These are phyloP conservation scores for Lepidopterella palustris DNA, from an alignment of 495 filamentous ascomycete genomes.

Conservation along the genomic window DNA sequence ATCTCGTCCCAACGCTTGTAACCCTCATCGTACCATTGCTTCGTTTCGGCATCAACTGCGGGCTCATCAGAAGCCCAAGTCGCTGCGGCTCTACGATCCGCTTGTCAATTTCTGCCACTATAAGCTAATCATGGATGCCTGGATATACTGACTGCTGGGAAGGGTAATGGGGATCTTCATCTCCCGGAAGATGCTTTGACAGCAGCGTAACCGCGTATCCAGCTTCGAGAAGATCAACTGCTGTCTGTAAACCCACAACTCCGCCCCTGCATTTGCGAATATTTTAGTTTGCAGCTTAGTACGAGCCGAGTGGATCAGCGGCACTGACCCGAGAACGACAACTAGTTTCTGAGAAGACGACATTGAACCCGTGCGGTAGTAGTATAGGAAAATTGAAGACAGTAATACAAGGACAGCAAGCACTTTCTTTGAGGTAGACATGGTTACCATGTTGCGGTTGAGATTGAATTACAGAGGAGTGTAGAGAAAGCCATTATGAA, in stretches of 20 bases:
- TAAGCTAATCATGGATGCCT: not conserved
- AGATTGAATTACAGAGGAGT: no score
- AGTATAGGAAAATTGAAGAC: no score
- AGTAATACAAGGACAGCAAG: no score
- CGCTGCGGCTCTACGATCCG: not conserved
- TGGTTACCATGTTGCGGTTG: no score
- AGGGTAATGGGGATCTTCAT: not conserved
- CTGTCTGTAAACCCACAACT: conserved; percentile 15
- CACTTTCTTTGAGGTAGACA: no score
- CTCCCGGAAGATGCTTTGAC: conserved; percentile 12
- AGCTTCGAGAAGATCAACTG: conserved; percentile 11
- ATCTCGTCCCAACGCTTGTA: not conserved
- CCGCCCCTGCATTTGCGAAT: conserved; percentile 8
- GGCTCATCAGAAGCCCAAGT: not conserved
- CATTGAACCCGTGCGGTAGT: not conserved
- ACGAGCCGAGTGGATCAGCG: no score
- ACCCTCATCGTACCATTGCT: not conserved
- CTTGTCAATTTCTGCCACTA: no score
- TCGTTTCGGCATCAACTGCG: not conserved
- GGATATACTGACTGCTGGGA: not conserved
- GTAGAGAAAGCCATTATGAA: no score
- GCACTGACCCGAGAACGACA: not conserved
- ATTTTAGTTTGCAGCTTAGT: no score
- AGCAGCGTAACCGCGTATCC: conserved; percentile 11
- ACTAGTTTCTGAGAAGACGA: not conserved